A percentile compares a stretch with the other conserved stretches of the same genome.
Evolutionary conservation across 768 basidiomycete genomes (phyloP).

Genomic region (Termitomyces sp.): DNA sequence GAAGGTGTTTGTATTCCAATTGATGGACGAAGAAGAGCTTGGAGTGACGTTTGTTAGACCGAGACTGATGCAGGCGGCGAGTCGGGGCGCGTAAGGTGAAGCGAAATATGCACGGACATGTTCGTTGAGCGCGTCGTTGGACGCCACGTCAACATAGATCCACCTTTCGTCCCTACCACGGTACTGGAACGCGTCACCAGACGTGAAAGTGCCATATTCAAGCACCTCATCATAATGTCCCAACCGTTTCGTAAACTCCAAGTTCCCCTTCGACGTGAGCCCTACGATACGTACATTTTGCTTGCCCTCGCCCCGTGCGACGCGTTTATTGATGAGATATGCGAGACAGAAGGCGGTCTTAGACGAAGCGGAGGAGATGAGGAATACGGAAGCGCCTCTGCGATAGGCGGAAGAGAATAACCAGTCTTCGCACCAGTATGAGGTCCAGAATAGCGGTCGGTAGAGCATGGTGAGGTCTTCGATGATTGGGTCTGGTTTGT

Average conservation of each 20-base stretch:
- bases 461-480: conserved; percentile 74
- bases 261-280: conserved; percentile 55
- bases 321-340: conserved; percentile 51
- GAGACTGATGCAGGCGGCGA: conserved; percentile 43
- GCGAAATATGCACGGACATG: conserved; percentile 39
- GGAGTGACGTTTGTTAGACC: conserved; percentile 57
- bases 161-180: conserved; percentile 28
- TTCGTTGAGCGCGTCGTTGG: conserved; percentile 48
- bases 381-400: conserved; percentile 40
- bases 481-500: conserved; percentile 37
- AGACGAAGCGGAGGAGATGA: conserved; percentile 69
- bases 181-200: conserved; percentile 23
- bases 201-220: conserved; percentile 47
- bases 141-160: conserved; percentile 65
- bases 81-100: conserved; percentile 28
- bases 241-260: conserved; percentile 50
- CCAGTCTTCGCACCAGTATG: conserved; percentile 77
- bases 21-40: conserved; percentile 21
- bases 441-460: conserved; percentile 71
- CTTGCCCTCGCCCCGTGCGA: conserved; percentile 23
- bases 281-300: conserved; percentile 43
- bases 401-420: conserved; percentile 48
- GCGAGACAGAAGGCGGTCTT: conserved; percentile 73
- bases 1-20: conserved; percentile 39
- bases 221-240: conserved; percentile 56